A percentile compares a stretch with the other conserved stretches of the same genome.
These are phyloP conservation scores for Phialophora expanda DNA, from an alignment of 2,329 filamentous ascomycete species.

Conservation along the genomic window DNA sequence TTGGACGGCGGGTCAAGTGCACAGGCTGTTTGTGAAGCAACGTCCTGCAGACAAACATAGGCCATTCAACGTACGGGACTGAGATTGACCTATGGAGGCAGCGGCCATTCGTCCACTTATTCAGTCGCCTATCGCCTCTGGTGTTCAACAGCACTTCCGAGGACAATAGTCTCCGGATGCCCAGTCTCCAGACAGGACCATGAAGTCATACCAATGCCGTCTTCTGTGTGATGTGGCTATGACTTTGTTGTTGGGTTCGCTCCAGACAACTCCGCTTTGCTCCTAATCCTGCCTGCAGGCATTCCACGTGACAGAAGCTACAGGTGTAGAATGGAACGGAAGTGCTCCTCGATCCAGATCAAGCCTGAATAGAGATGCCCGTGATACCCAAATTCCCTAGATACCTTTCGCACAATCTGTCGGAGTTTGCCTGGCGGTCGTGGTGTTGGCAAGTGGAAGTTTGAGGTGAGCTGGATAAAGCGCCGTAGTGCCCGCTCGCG, in stretches of 20 bases:
- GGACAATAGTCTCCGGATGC: background rate
- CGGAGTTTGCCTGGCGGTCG: background rate
- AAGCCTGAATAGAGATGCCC: background rate
- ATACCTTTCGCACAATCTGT: background rate
- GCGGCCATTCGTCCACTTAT: background rate
- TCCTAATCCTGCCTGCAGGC: slow-evolving; percentile 48
- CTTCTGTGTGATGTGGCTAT: background rate
- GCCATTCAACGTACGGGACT: background rate
- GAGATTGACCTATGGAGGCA: background rate
- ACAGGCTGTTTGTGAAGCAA: background rate
- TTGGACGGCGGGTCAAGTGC: background rate
- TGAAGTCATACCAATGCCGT: background rate
- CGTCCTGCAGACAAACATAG: background rate
- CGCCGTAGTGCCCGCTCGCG: background rate
- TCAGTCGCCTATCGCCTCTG: background rate
- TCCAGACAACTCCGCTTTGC: background rate
- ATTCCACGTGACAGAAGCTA: background rate
- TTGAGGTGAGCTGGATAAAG: background rate
- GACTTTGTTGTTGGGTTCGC: background rate
- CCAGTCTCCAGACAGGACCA: background rate
- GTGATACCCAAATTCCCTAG: background rate
- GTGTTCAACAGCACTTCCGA: background rate
- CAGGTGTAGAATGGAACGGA: background rate
- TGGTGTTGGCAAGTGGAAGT: background rate
- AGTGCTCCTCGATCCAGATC: background rate